Evolutionary conservation across 805 yeast genomes (phyloP).

Genomic region (Sporopachydermia lactativora): DNA sequence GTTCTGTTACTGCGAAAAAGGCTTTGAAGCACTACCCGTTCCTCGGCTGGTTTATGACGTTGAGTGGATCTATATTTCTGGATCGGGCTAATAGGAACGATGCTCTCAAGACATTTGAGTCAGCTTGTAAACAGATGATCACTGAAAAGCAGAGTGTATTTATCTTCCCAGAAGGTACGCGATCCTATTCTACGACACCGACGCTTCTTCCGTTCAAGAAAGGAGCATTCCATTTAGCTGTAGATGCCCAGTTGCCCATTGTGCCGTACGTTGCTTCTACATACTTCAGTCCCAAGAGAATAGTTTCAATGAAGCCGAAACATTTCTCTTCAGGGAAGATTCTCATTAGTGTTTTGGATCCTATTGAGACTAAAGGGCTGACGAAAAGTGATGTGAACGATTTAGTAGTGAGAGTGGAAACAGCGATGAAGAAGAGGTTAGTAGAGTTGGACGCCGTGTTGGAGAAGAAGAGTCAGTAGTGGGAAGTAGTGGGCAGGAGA

Average conservation of each 20-base stretch:
- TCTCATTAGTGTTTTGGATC: constrained; percentile 65
- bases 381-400: constrained; percentile 56
- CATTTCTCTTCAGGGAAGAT: constrained; percentile 72
- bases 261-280: constrained; percentile 83
- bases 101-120: constrained; percentile 60
- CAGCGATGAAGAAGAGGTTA: constrained; percentile 32
- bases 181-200: constrained; percentile 62
- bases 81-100: constrained; percentile 68
- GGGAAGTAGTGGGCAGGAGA: no score
- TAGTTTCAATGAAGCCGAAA: constrained; percentile 43
- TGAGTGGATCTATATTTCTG: constrained; percentile 82
- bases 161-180: constrained; percentile 95
- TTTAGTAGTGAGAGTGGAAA: constrained; percentile 42
- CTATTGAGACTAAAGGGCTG: constrained; percentile 57
- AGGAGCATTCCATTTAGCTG: constrained; percentile 96
- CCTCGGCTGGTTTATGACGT: constrained; percentile 89
- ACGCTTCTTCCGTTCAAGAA: constrained; percentile 80
- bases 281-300: constrained; percentile 40
- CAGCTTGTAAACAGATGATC: constrained; percentile 52
- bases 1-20: constrained; percentile 86
- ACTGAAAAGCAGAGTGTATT: constrained; percentile 57
- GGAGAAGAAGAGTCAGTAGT: background rate
- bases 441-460: background rate
- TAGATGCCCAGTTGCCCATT: constrained; percentile 79
- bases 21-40: constrained; percentile 76